Evolutionary conservation across 305 asterid species (phyloP).

Genomic region (Stenogyne calaminthoides): DNA sequence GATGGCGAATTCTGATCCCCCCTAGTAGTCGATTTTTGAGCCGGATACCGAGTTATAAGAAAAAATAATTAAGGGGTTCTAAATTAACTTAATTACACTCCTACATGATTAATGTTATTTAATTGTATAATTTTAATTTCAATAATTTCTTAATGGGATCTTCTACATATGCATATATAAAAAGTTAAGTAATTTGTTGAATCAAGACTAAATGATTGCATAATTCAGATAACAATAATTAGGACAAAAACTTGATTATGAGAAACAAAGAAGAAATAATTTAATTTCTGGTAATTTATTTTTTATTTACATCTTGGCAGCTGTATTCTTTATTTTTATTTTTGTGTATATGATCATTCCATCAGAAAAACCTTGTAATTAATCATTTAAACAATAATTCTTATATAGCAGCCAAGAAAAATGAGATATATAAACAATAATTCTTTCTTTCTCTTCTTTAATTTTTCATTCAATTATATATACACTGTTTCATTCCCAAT

Average conservation of each 20-base stretch:
- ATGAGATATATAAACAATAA: not conserved
- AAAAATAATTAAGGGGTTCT: too few relatives aligned
- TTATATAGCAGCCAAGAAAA: not conserved
- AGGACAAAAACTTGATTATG: not conserved
- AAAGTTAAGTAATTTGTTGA: not conserved
- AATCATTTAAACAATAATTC: not conserved
- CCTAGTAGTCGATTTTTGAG: too few relatives aligned
- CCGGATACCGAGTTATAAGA: too few relatives aligned
- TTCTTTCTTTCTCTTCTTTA: not conserved
- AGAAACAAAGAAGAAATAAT: not conserved
- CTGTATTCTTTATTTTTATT: not conserved
- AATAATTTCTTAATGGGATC: not conserved
- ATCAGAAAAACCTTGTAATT: not conserved
- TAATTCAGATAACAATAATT: not conserved
- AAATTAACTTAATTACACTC: not conserved
- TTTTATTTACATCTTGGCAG: not conserved
- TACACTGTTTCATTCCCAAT: slow-evolving; percentile 36
- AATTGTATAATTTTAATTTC: not conserved
- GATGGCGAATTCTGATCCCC: too few relatives aligned
- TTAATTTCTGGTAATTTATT: not conserved
- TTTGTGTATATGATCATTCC: not conserved
- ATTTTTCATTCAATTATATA: not conserved
- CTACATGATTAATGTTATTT: not conserved
- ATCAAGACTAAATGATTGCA: not conserved
- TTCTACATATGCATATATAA: not conserved